Evolutionary conservation across 176 grass and related monocot genomes (phyloP).

Genomic region (Aegilops speltoides): DNA sequence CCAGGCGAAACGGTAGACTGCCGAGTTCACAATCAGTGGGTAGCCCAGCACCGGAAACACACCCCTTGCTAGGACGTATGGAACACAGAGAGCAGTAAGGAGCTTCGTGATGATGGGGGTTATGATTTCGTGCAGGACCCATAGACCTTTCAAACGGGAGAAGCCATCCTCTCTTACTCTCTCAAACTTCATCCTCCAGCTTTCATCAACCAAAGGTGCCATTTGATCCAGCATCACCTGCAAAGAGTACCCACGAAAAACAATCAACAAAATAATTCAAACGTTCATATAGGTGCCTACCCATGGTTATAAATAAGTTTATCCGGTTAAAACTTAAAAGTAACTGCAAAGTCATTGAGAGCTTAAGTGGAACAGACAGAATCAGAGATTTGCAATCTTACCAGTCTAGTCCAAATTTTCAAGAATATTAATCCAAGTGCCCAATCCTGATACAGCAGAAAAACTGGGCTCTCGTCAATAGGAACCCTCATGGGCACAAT

Average conservation of each 20-base stretch:
- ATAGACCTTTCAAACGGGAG: conserved; percentile 81
- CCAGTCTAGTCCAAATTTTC: conserved; percentile 98
- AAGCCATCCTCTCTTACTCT: conserved; percentile 94
- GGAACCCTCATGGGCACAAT: conserved; percentile 99
- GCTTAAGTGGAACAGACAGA: background rate
- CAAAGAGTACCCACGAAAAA: conserved; percentile 1
- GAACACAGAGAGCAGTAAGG: conserved; percentile 81
- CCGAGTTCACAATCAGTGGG: conserved; percentile 86
- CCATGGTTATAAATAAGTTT: background rate
- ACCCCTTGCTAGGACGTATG: conserved; percentile 91
- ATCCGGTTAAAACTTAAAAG: background rate
- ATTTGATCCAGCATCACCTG: conserved; percentile 98
- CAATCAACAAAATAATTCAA: background rate
- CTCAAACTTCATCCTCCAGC: conserved; percentile 91
- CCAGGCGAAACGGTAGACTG: conserved; percentile 92
- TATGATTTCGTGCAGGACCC: conserved; percentile 90
- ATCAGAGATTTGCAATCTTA: conserved; percentile 24
- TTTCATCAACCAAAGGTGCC: conserved; percentile 89
- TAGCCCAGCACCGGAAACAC: conserved; percentile 86
- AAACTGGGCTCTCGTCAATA: conserved; percentile 94
- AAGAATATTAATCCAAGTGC: conserved; percentile 94
- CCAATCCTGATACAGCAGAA: conserved; percentile 98
- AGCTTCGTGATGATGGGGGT: conserved; percentile 83
- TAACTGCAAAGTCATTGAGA: background rate
- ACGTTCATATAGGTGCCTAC: background rate